Evolutionary conservation across 2,329 filamentous ascomycete species (phyloP).

Genomic region (Endoconidiophora laricicola): DNA sequence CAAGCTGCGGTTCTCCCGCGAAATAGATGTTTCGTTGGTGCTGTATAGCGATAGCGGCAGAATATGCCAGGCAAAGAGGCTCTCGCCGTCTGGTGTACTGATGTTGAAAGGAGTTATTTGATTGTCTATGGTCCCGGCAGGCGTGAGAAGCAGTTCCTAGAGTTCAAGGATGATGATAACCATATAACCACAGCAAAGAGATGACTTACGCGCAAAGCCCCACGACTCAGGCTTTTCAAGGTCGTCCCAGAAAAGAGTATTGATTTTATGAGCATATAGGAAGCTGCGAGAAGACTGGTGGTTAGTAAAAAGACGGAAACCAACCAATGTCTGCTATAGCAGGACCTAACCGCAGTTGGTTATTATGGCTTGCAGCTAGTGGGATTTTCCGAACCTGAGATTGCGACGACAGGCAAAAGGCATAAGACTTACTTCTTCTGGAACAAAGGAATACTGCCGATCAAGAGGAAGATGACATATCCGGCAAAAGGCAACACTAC

Average conservation of each 20-base stretch:
- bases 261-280: conserved; percentile 68
- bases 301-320: conserved; percentile 8
- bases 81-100: conserved; percentile 56
- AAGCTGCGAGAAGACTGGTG: conserved; percentile 40
- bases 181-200: not conserved
- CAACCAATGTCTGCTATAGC: no score
- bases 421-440: conserved; percentile 55
- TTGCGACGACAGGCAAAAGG: no score
- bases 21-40: conserved; percentile 48
- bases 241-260: conserved; percentile 55
- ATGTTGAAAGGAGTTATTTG: conserved; percentile 80
- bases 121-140: conserved; percentile 38
- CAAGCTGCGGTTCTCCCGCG: conserved; percentile 32
- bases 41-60: conserved; percentile 63
- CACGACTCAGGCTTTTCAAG: conserved; percentile 62
- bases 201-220: conserved; percentile 58
- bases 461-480: conserved; percentile 49
- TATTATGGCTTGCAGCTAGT: not conserved
- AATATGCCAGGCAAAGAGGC: conserved; percentile 79
- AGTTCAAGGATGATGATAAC: conserved; percentile 5
- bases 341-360: not conserved
- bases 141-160: not conserved
- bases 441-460: conserved; percentile 50
- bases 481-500: conserved; percentile 23
- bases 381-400: conserved; percentile 10